These are phyloP conservation scores for Aureobasidium subglaciale DNA, from an alignment of 2,329 filamentous ascomycete genomes.

Conservation along the genomic window DNA sequence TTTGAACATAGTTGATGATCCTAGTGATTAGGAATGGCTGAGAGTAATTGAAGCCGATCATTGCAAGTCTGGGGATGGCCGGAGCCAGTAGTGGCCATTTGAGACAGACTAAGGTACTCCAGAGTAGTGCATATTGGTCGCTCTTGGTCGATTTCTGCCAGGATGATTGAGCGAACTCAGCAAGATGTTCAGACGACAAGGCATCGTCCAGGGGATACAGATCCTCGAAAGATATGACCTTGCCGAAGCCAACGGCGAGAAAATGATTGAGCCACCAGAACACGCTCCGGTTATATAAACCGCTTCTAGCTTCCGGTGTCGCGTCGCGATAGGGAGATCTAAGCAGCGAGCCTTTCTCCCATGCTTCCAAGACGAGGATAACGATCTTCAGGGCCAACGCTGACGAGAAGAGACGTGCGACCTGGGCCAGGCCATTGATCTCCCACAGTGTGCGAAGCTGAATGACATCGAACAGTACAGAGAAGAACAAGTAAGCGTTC, in stretches of 20 bases:
- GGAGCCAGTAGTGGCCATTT: not conserved
- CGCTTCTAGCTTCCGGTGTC: not conserved
- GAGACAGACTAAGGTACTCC: not conserved
- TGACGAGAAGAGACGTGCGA: not conserved
- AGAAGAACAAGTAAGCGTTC: not conserved
- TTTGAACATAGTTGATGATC: not conserved
- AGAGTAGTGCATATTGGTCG: not conserved
- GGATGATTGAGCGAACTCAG: not conserved
- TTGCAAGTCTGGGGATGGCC: not conserved
- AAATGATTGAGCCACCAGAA: slow-evolving; percentile 8
- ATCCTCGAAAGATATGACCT: not conserved
- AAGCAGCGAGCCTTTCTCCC: not conserved
- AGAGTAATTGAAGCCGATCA: not conserved
- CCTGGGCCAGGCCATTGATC: not conserved
- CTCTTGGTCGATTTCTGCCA: not conserved
- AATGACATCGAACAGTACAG: not conserved
- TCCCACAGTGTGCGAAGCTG: not conserved
- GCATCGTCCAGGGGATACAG: not conserved
- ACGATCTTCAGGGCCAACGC: not conserved
- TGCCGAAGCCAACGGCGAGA: not conserved
- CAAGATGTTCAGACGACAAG: not conserved
- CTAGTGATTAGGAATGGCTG: not conserved
- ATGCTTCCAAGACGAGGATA: not conserved
- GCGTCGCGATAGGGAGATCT: not conserved
- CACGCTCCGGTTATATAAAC: not conserved